These are phyloP conservation scores for Gloeostereum incarnatum DNA, from an alignment of 768 basidiomycete species.

Conservation along the genomic window DNA sequence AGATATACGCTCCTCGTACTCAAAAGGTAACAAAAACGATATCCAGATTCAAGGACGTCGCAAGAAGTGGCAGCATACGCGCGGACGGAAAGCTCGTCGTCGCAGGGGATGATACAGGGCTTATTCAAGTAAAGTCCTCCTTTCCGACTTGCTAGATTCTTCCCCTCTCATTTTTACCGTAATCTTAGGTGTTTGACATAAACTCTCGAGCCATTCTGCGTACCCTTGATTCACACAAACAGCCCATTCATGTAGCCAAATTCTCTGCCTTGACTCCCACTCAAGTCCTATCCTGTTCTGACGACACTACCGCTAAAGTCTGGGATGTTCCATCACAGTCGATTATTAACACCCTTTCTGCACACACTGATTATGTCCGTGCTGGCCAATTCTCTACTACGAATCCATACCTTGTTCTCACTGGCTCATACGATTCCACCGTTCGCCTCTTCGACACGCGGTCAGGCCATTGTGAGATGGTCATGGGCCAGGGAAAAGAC, in stretches of 20 bases:
- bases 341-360: conserved; percentile 65
- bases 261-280: conserved; percentile 80
- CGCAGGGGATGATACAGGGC: conserved; percentile 90
- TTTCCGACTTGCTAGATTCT: conserved; percentile 3
- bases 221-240: conserved; percentile 88
- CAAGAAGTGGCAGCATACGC: conserved; percentile 81
- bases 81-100: conserved; percentile 92
- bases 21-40: conserved; percentile 96
- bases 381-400: conserved; percentile 80
- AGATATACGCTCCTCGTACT: conserved; percentile 93
- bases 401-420: conserved; percentile 78
- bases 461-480: conserved; percentile 76
- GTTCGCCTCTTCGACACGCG: conserved; percentile 83
- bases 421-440: conserved; percentile 93
- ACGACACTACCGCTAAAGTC: conserved; percentile 88
- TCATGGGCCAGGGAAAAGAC: conserved; percentile 43
- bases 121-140: conserved; percentile 53
- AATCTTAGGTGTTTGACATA: conserved; percentile 77
- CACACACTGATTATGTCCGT: conserved; percentile 94
- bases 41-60: conserved; percentile 94
- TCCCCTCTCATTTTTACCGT: conserved; percentile 2
- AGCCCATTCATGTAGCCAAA: conserved; percentile 90
- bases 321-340: conserved; percentile 95
- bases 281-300: conserved; percentile 88
- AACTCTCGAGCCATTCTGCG: conserved; percentile 90